Base-by-base conservation (phyloP, 371 early-diverging fungal genomes). In the Saksenaea vasiformis region DNA sequence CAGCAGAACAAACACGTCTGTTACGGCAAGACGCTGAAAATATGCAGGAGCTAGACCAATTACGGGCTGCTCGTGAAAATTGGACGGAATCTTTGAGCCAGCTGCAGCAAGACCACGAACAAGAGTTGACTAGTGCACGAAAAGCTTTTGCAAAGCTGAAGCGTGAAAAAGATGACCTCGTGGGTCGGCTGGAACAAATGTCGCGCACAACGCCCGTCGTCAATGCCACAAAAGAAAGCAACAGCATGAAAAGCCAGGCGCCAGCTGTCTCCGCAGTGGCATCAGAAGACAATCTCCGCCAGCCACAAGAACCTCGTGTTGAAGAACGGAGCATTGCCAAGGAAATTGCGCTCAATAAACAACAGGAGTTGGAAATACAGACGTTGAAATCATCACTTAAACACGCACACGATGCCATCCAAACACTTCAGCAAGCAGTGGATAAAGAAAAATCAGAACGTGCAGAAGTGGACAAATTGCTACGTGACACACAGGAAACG, bases 1-100 rank as follows among this genome's bases (percentile, higher is more conserved):
- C 60, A 7, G 72, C 76, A 34, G 85, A 85, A 35, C 81, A 84
- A 43, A 74, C 76, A 54, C 76, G 70, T 51, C 70, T 82, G 7
- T 77, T 79, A 62, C 78, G 76, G 11, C 77, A 83, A 34, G 69
- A 87, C 7, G 60, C 69, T 13, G 54, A 27, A 31, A 24, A 28
- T 17, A 17, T 44, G 56, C 80, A 88, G 64, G 85, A 89, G 60
- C 51, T 75, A 34, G 68, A 76, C 5, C 27, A 41, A 11, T 28
- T 76, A 9, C 70, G 65, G 19, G 41, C 65, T 19, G 26, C 63
- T 0, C 72, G 70, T 31, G 24, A 59, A 15, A 58, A 47, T 35
- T 70, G 65, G 68, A 59, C 64, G 37, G 68, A 62, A 19, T 27
- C 38, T 13, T 43, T 67, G 43, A 47, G 59, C 5, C 60, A 64